Conservation (phyloP, 2,329 filamentous ascomycete species). For the Penicillium sp. region DNA sequence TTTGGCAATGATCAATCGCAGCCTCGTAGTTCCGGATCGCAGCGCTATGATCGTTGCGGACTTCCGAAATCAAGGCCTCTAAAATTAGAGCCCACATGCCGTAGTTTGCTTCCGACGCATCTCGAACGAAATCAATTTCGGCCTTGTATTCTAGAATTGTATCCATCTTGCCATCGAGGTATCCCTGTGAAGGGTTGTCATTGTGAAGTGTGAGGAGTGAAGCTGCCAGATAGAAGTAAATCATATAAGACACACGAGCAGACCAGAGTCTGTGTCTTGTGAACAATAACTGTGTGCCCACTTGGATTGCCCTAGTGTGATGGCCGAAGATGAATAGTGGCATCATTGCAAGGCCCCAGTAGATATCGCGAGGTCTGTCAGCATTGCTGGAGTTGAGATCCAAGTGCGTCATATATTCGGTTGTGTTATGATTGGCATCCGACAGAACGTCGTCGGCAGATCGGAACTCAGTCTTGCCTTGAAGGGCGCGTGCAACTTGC, state of each 20-base stretch:
- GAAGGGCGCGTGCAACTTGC: constrained; percentile 58
- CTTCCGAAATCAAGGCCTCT: constrained; percentile 55
- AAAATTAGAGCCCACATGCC: constrained; percentile 57
- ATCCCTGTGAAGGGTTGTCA: constrained; percentile 43
- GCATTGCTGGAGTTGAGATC: constrained; percentile 49
- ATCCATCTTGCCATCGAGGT: constrained; percentile 50
- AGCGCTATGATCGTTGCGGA: constrained; percentile 44
- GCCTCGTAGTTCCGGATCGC: constrained; percentile 53
- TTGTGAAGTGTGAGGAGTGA: constrained; percentile 46
- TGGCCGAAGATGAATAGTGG: constrained; percentile 50
- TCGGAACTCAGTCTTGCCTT: constrained; percentile 59
- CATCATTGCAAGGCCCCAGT: constrained; percentile 51
- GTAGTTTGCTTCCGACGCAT: constrained; percentile 60
- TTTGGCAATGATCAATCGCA: constrained; percentile 60
- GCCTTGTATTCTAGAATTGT: constrained; percentile 51
- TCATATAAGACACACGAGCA: constrained; percentile 42
- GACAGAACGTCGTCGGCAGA: constrained; percentile 51
- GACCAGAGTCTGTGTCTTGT: constrained; percentile 49
- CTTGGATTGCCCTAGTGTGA: constrained; percentile 45
- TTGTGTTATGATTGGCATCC: constrained; percentile 54
- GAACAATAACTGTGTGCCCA: constrained; percentile 42
- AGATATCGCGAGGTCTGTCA: constrained; percentile 56
- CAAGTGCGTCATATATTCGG: constrained; percentile 50
- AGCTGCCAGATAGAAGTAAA: constrained; percentile 49
- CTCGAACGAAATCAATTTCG: constrained; percentile 53